Conservation (phyloP, 73 alveolate genomes). For the Tetrahymena thermophila region DNA sequence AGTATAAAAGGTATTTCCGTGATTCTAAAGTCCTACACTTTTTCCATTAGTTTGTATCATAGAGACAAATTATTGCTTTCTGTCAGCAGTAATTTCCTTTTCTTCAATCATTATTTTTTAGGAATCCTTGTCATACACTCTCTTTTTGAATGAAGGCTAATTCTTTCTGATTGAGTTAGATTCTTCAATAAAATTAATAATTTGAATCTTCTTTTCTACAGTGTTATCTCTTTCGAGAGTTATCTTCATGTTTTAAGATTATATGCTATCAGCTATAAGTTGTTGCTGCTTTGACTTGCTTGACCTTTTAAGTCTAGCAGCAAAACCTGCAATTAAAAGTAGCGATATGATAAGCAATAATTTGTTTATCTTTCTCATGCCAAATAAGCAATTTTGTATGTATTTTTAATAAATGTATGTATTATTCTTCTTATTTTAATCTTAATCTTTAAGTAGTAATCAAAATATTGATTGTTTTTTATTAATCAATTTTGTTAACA, state of each 20-base stretch:
- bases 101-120: not conserved
- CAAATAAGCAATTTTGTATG: not conserved
- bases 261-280: not conserved
- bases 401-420: not conserved
- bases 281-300: not conserved
- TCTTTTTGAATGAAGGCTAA: not conserved
- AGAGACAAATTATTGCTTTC: not conserved
- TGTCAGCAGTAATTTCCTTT: not conserved
- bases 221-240: not conserved
- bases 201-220: not conserved
- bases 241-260: not conserved
- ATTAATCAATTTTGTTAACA: no score
- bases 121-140: not conserved
- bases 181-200: not conserved
- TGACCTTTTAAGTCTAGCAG: not conserved
- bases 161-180: not conserved
- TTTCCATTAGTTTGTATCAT: not conserved
- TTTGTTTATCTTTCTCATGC: not conserved
- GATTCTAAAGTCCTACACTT: not conserved
- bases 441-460: not conserved
- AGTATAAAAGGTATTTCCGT: not conserved
- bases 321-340: not conserved
- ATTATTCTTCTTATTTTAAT: not conserved
- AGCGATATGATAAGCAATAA: not conserved
- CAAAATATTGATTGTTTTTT: no score